Base-by-base conservation (phyloP, 768 basidiomycete species). In the Suillus paluster region DNA sequence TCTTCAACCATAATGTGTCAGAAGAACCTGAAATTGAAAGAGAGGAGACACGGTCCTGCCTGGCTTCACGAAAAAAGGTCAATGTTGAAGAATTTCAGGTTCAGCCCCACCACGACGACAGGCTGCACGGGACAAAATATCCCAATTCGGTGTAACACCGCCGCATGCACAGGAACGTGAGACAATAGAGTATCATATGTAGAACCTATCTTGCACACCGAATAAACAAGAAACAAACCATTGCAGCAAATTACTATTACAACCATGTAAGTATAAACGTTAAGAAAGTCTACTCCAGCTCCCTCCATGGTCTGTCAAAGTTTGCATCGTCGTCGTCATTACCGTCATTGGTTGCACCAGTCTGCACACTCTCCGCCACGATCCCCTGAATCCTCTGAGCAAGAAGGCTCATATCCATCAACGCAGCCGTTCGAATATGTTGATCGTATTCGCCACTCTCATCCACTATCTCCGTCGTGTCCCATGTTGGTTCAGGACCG, bases 1-100 rank as follows among this genome's bases (percentile, higher is more conserved):
- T 97, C 97, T 69, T 97, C 94, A 27, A 94, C 79, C 88, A 91
- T 90, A 19, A 55, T 39, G 38, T 27, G 54, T 23, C 38, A 27
- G 54, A 55, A 55, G 23, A 55, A 25, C 34, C 21, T 25, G 53
- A 38, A 38, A 54, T 17, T 23, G 17, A 39, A 19, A 39, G 54
- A 39, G 23, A 39, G 38, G 17, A 55, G 54, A 33, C 49, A 12
- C 30, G 19, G 54, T 17, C 54, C 54, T 54, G 36, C 36, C 53
- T 39, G 38, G 54, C 23, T 55, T 36, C 36, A 23, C 15, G 34
- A 38, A 55, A 54, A 53, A 55, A 39, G 17, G 38, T 25, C 5
- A 23, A 23, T 14, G 45, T 39, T 14, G 23, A 19, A 21, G 23
- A 55, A 55, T 38, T 50, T n/a, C 19, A 33, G 12, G 49, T 11